Base-by-base conservation (phyloP, 2,329 filamentous ascomycete species). In the Blastomyces parvus region DNA sequence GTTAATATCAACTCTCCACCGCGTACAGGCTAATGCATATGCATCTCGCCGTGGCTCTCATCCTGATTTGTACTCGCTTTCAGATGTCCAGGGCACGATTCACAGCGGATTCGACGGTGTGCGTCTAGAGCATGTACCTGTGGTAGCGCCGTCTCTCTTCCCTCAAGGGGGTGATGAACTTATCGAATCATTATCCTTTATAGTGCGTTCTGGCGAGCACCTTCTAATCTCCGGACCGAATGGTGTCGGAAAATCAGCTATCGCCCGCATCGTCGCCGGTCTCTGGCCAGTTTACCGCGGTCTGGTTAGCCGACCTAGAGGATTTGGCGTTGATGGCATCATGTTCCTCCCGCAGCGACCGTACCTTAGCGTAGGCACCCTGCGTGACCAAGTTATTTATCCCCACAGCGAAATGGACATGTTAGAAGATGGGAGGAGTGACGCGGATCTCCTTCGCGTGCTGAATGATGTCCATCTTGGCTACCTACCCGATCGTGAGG, bases 291-390 rank as follows among this genome's bases (percentile, higher is more conserved):
- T 95, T 0, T 99, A 97, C 74, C 88, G 94, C 55, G 94, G 94
- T 2, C 82, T 99, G 1, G 90, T 97, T 22, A 95, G 89, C 64
- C 86, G 92, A 1, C 93, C 94, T 2, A 90, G 94, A 71, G 83
- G 80, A 48, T 84, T 85, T 52, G 91, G 91, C 48, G 83, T 88
- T 66, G 93, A 97, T 67, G 94, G 94, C 64, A 96, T 99, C 78
- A 97, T 99, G 92, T 97, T 99, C 78, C 83, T 99, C 13, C 94
- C 94, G 0, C 94, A 99, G 74, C 84, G 93, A 19, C 91, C 93
- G 0, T 97, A 97, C 71, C 84, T 97, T 42, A 93, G 88, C 74
- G 89, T 93, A 27, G 94, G 94, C 44, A 97, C 94, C 0, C 81
- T 97, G 11, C 88, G 94, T 33, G 95, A 99, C 71, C 95, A 99